Base-by-base conservation (phyloP, 2,329 filamentous ascomycete genomes). In the Kalmusia sp. region DNA sequence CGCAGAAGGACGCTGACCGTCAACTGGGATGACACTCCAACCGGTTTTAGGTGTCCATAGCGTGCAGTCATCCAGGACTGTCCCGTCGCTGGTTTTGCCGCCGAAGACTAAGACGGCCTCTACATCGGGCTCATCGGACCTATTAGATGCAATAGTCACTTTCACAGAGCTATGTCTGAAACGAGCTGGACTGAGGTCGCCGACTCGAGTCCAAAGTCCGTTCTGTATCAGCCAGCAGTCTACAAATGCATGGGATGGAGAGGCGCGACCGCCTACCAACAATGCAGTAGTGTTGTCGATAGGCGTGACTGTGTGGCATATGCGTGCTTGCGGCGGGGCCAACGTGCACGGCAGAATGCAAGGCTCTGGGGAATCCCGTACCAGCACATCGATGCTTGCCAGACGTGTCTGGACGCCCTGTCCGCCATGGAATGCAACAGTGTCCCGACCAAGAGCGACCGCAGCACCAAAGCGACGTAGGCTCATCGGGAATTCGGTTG, bases 231-330 rank as follows among this genome's bases (percentile, higher is more conserved):
- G 62, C 91, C 91, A 97, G 62, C 89, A 92, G 70, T 95, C 90
- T 30, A 79, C 78, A 35, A 91, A 77, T 1, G 86, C 86, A 25
- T 81, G 82, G 11, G 86, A 80, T 4, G 93, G 92, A 6, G 91
- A 93, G n/a, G 83, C 81, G 54, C 93, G 84, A 4, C 93, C 93
- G 21, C 93, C 93, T 25, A 85, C 82, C 40, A 96, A 78, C 9
- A 97, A 74, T 54, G 82, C 82, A 14, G 84, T 83, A 19, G 75
- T 73, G 28, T 79, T 76, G 1, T 81, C 82, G 4, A 96, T 69
- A 43, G 85, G 79, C 17, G 89, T 93, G 17, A 92, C 79, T 0
- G 90, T 89, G 71, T 95, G 91, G 62, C 91, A 95, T 80, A 93
- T 88, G 38, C 78, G 65, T 31, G 76, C 70, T 52, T 64, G 54